Evolutionary conservation across 208 protist genomes (phyloP), one percentile per base, ranked within the genome.

Genomic region (Trypanosoma caninum): DNA sequence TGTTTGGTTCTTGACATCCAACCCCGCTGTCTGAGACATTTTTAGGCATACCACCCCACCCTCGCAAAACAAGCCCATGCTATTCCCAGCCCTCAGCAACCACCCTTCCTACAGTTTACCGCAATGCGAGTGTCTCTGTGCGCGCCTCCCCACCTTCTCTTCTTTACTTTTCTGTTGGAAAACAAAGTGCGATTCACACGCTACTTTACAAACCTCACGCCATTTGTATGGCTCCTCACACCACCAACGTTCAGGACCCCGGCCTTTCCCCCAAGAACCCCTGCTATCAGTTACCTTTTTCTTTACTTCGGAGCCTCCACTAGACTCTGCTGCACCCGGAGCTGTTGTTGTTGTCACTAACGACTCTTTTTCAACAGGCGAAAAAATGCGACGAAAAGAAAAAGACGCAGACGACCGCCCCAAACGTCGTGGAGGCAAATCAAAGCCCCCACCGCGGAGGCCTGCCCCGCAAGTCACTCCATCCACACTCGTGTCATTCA

Each of bases 21-120:
- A n/a, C n/a, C n/a, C n/a, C n/a, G n/a, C n/a, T n/a, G n/a, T n/a
- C n/a, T n/a, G n/a, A n/a, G n/a, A n/a, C n/a, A n/a, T n/a, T n/a
- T n/a, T n/a, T n/a, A n/a, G n/a, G n/a, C n/a, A n/a, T n/a, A n/a
- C 13, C 34, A 38, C 34, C 34, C 13, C 34, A 38, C 9, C 34
- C 7, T 7, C 34, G 34, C 34, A 38, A n/a, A n/a, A n/a, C n/a
- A n/a, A n/a, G n/a, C n/a, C n/a, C n/a, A n/a, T 35, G 56, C 28
- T 30, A 71, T 35, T 18, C 60, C 65, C 50, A 13, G 8, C 10
- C 27, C 31, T 41, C 33, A 89, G 65, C 22, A 38, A 25, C 34
- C 84, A 63, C 0, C 78, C 82, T 51, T 89, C 76, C 41, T 58
- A 18, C 1, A 89, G 46, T 22, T 56, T 68, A 18, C 76, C 78